phyloP scores from a whole-genome alignment of 441 rosid genomes.

The Populus hybrid region DNA sequence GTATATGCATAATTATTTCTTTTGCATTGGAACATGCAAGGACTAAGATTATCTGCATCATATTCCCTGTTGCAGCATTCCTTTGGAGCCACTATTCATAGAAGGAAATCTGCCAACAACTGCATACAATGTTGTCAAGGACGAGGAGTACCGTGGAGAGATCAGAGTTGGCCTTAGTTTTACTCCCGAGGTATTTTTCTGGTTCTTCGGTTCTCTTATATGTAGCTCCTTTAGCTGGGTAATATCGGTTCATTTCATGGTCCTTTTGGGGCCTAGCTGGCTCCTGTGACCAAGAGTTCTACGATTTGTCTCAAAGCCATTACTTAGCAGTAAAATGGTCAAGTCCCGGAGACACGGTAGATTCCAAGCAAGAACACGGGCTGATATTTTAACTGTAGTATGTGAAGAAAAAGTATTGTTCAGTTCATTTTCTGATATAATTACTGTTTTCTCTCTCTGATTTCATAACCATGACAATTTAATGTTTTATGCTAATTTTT shows the following conservation, averaged over 20 bases:
- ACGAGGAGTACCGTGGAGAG: slow-evolving; percentile 33
- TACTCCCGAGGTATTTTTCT: slow-evolving; percentile 30
- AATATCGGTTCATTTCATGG: not conserved
- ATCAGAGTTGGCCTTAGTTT: slow-evolving; percentile 40
- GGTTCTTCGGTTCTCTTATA: not conserved
- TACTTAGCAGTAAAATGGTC: not conserved
- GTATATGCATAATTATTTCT: not conserved
- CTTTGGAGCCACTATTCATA: slow-evolving; percentile 32
- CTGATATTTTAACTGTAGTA: not conserved
- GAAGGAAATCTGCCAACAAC: slow-evolving; percentile 31
- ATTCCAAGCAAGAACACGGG: not conserved
- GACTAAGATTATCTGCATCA: not conserved
- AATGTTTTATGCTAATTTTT: not conserved
- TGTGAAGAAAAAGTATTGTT: not conserved
- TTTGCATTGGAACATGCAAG: not conserved
- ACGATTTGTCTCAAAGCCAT: too few relatives aligned
- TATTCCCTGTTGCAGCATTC: slow-evolving; percentile 30
- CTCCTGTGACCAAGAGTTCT: too few relatives aligned
- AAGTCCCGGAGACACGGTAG: not conserved
- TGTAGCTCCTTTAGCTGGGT: too few relatives aligned
- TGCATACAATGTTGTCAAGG: slow-evolving; percentile 41
- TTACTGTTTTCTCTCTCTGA: not conserved
- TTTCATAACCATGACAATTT: not conserved
- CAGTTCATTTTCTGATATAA: not conserved
- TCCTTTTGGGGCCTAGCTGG: not conserved